These are phyloP conservation scores for Mucor sp. DNA, from an alignment of 371 early-diverging fungal species.

Conservation along the genomic window DNA sequence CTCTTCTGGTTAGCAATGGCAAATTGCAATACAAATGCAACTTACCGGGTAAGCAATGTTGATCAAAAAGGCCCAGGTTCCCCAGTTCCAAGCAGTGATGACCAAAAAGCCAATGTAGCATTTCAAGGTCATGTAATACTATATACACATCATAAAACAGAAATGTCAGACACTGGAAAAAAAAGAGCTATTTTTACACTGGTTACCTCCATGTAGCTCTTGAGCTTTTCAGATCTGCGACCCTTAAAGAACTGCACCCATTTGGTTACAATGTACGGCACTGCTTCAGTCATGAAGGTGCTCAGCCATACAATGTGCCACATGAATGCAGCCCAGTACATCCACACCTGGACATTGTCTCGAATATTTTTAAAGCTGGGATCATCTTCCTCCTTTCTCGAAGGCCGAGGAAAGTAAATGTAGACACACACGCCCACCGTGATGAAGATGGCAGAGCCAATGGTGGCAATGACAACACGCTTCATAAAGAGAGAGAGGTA, in stretches of 20 bases:
- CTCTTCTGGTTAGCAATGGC: background rate
- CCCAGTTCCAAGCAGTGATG: conserved; percentile 41
- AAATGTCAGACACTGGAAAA: no score
- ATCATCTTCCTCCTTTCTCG: conserved; percentile 2
- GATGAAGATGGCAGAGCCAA: conserved; percentile 7
- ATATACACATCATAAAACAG: background rate
- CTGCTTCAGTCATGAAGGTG: conserved; percentile 10
- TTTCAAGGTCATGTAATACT: conserved; percentile 43
- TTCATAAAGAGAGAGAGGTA: conserved; percentile 20
- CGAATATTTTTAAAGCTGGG: conserved; percentile 14
- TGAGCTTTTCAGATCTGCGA: conserved; percentile 12
- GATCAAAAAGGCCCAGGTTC: conserved; percentile 38
- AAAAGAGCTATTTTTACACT: background rate
- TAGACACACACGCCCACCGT: conserved; percentile 11
- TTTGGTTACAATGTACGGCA: conserved; percentile 9
- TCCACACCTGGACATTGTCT: conserved; percentile 16
- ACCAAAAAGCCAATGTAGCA: conserved; percentile 29
- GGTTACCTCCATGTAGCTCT: conserved; percentile 16
- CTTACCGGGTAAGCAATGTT: conserved; percentile 21
- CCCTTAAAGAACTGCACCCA: conserved; percentile 3
- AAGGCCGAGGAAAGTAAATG: conserved; percentile 12
- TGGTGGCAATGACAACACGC: conserved; percentile 13
- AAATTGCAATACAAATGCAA: background rate
- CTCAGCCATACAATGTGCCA: conserved; percentile 20
- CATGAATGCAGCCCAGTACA: conserved; percentile 22